A percentile compares a stretch with the other conserved stretches of the same genome.
Conservation (phyloP, 169 alveolate species). For the Eimeria acervulina region DNA sequence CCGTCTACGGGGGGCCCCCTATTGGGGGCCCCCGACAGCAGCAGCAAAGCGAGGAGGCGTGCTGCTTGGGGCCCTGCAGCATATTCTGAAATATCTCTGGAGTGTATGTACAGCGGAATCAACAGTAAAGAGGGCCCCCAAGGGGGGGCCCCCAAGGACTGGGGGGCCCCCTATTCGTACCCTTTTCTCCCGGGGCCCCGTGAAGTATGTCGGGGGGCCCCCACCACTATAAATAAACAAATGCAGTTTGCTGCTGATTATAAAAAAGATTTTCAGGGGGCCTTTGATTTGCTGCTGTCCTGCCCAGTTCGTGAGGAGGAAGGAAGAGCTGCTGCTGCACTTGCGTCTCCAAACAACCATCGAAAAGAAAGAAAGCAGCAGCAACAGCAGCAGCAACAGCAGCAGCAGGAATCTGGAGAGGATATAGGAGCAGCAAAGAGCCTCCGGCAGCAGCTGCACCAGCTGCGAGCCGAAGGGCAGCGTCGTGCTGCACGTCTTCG, state of each 20-base stretch:
- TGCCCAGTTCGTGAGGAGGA: neutral
- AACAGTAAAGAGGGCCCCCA: neutral
- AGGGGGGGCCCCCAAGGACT: neutral
- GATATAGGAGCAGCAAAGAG: slow-evolving; percentile 2
- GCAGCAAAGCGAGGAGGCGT: neutral
- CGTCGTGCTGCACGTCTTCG: slow-evolving; percentile 38
- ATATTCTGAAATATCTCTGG: neutral
- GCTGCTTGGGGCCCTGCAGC: neutral
- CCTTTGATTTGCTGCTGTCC: neutral
- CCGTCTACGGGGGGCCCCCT: neutral
- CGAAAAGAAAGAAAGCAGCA: neutral
- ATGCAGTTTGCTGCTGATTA: neutral
- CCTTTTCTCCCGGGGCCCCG: slow-evolving; percentile 21
- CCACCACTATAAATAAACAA: neutral
- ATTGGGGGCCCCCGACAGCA: neutral
- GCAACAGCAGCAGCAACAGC: neutral
- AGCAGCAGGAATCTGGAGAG: neutral
- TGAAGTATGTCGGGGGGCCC: neutral
- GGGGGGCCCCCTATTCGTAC: slow-evolving; percentile 31
- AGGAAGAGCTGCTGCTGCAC: slow-evolving; percentile 3
- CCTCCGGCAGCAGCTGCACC: slow-evolving; percentile 9
- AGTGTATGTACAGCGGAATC: neutral
- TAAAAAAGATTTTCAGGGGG: neutral
- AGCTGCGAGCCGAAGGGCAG: slow-evolving; percentile 22
- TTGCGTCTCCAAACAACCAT: neutral